Evolutionary conservation across 164 flowering plant species (phyloP), one percentile per base, ranked within the genome.

Genomic region (Dillenia turbinata): DNA sequence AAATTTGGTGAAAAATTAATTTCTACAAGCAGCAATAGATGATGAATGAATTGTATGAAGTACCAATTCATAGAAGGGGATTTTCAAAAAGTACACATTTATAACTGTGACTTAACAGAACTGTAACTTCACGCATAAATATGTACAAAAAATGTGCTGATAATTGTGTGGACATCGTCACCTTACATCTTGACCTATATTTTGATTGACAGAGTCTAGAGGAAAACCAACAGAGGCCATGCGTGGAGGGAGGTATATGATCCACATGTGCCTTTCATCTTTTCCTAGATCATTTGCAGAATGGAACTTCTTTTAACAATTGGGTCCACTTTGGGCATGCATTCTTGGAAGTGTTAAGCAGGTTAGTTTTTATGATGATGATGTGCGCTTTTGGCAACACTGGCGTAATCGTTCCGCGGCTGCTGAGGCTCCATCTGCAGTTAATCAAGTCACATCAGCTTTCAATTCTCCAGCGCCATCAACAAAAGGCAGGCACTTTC

Each of bases 401-500:
- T 89, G 94, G 92, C 80, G 85, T 22, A 89, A 89, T 59, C 96
- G 96, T 2, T 76, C 90, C 76, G 90, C 99, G 56, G 99, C 97
- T 66, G 96, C 96, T 48, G 97, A 94, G 77, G 84, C 94, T 72
- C 96, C 97, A 44, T 63, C 96, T 56, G 89, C 99, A 58, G 89
- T 78, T 22, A 73, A 77, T 61, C 82, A 85, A 63, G 82, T 87
- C 52, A 77, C 88, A 55, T 83, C 95, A 44, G 81, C 88, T 47
- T 85, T 88, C 69, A 77, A 75, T 69, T 74, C 90, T 56, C 96
- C 92, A 56, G 88, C 90, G 44, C 83, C 96, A 54, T 77, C 97
- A 33, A 94, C 99, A 13, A 94, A 84, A 83, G 99, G 99, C 64
- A 85, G 99, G 67, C 99, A 94, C 77, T 94, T 94, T 78, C 93